Percentiles rank a stretch among this genome's conserved stretches.
Evolutionary conservation across 2,329 filamentous ascomycete genomes (phyloP).

Genomic region (Paraconiothyrium sp.): DNA sequence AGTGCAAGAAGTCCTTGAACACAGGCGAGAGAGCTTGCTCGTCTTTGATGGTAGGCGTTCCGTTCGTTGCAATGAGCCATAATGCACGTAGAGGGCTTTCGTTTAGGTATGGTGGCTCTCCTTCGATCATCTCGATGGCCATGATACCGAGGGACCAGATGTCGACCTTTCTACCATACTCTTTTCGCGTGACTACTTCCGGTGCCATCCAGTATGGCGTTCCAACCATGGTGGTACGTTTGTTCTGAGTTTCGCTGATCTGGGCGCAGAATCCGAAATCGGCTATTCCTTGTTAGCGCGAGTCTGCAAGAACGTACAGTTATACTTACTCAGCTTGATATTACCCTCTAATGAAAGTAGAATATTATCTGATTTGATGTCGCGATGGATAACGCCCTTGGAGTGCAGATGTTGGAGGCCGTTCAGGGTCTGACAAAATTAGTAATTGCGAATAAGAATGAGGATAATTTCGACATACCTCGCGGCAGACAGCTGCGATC

Average conservation of each 20-base stretch:
- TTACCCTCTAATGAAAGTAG: conserved; percentile 91
- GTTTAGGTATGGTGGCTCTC: conserved; percentile 94
- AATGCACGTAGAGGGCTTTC: conserved; percentile 92
- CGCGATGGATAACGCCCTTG: conserved; percentile 96
- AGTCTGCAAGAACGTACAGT: conserved; percentile 4
- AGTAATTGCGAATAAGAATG: not conserved
- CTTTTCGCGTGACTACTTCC: conserved; percentile 95
- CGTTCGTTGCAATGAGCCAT: conserved; percentile 96
- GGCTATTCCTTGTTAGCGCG: conserved; percentile 61
- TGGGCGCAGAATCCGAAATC: conserved; percentile 99
- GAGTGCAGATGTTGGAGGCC: conserved; percentile 95
- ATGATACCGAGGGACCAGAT: conserved; percentile 99
- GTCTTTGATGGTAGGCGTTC: conserved; percentile 94
- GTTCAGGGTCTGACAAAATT: conserved; percentile 72
- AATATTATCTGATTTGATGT: conserved; percentile 99
- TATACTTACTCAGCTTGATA: conserved; percentile 89
- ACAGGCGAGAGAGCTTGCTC: conserved; percentile 81
- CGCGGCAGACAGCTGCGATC: conserved; percentile 93
- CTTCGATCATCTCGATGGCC: conserved; percentile 99
- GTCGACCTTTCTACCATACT: conserved; percentile 97
- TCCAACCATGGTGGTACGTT: conserved; percentile 98
- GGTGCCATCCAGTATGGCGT: conserved; percentile 99
- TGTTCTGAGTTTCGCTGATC: conserved; percentile 96
- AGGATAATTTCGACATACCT: conserved; percentile 57
- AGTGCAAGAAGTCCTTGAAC: conserved; percentile 90